These are phyloP conservation scores for Sedum album DNA, from an alignment of 164 flowering plant species.

Conservation along the genomic window DNA sequence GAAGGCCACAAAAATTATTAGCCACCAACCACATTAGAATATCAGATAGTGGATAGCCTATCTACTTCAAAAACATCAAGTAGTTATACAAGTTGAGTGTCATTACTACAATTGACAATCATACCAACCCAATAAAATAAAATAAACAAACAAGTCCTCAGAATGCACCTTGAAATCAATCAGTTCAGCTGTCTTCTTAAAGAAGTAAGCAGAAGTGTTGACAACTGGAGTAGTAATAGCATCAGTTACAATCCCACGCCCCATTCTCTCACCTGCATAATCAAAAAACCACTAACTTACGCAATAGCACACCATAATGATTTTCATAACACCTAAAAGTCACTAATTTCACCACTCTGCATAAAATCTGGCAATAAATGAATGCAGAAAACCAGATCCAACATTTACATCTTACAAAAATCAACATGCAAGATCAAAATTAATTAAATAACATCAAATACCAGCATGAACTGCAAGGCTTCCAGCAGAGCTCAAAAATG, in stretches of 20 bases:
- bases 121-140: neutral
- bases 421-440: neutral
- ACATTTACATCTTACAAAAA: neutral
- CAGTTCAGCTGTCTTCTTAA: constrained; percentile 74
- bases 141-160: neutral
- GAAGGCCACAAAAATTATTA: neutral
- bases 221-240: constrained; percentile 93
- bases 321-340: neutral
- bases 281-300: neutral
- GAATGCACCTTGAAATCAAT: constrained; percentile 79
- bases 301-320: neutral
- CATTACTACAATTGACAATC: neutral
- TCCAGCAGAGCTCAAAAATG: constrained; percentile 68
- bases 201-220: constrained; percentile 89
- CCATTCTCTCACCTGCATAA: constrained; percentile 78
- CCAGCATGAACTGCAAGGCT: constrained; percentile 94
- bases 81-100: neutral
- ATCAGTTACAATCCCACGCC: constrained; percentile 81
- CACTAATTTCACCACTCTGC: neutral
- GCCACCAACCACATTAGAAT: neutral
- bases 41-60: neutral
- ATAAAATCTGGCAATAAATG: neutral
- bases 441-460: constrained; percentile 17
- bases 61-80: neutral
- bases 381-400: neutral